phyloP scores from a whole-genome alignment of 345 rosid species.

The Dipteronia dyeriana region DNA sequence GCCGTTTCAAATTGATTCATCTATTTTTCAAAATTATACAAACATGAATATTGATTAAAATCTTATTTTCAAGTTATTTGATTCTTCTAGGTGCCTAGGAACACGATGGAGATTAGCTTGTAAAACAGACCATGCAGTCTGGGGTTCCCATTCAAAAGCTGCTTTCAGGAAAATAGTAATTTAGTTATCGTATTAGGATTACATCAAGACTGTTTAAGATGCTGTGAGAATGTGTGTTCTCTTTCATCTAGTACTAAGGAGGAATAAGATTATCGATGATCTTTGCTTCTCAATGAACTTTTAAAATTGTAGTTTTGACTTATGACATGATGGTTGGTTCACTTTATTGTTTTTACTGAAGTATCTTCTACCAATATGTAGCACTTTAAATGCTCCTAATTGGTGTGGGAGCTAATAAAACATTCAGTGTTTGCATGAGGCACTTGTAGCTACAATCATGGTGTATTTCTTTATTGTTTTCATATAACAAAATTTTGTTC shows the following conservation, averaged over 20 bases:
- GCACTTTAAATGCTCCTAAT: not conserved
- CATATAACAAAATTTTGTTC: not conserved
- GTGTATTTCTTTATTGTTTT: not conserved
- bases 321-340: not conserved
- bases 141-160: conserved; percentile 7
- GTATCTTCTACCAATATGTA: not conserved
- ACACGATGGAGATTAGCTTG: conserved; percentile 16
- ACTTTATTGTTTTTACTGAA: not conserved
- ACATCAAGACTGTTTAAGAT: not conserved
- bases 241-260: not conserved
- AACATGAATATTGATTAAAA: not conserved
- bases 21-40: not conserved
- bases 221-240: not conserved
- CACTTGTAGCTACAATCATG: not conserved
- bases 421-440: not conserved
- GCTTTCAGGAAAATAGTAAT: not conserved
- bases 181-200: not conserved
- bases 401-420: not conserved
- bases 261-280: not conserved
- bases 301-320: not conserved
- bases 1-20: conserved; percentile 1
- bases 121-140: not conserved
- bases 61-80: conserved; percentile 6
- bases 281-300: not conserved
- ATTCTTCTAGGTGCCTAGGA: conserved; percentile 15